phyloP scores from a whole-genome alignment of 441 rosid genomes.

The Sinapis alba region DNA sequence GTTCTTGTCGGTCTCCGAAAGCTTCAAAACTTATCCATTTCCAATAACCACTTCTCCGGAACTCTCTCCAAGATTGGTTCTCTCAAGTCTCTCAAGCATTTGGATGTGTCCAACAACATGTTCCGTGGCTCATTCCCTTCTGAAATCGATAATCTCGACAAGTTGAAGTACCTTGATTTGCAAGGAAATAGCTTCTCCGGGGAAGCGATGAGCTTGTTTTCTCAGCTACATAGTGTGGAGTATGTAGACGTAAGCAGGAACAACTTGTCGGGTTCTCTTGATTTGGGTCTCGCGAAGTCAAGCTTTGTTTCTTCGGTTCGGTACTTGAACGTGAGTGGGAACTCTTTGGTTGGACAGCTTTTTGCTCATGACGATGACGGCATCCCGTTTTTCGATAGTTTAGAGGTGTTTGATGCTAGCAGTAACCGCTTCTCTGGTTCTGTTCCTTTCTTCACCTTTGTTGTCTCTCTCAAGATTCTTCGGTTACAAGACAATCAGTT shows the following conservation, averaged over 20 bases:
- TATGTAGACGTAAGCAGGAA: constrained; percentile 75
- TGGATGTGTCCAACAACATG: constrained; percentile 64
- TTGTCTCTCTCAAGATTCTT: constrained; percentile 73
- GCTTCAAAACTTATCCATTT: constrained; percentile 67
- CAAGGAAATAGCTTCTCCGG: constrained; percentile 65
- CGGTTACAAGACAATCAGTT: constrained; percentile 68
- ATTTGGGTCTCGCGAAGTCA: constrained; percentile 63
- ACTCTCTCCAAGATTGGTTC: constrained; percentile 65
- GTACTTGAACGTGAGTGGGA: constrained; percentile 67
- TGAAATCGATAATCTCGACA: constrained; percentile 47
- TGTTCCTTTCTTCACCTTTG: constrained; percentile 67
- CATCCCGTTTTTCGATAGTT: constrained; percentile 75
- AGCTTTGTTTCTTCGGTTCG: constrained; percentile 64
- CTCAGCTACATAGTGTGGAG: constrained; percentile 51
- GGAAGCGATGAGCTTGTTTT: constrained; percentile 63
- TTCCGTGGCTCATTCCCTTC: constrained; percentile 65
- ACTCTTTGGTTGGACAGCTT: constrained; percentile 63
- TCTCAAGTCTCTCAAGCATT: constrained; percentile 52
- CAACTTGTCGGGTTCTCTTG: constrained; percentile 69
- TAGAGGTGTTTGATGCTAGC: constrained; percentile 90
- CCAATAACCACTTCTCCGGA: constrained; percentile 64
- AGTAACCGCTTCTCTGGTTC: constrained; percentile 62
- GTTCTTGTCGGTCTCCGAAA: constrained; percentile 53
- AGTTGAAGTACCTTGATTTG: constrained; percentile 67
- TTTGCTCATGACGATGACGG: constrained; percentile 76